Conservation (phyloP, 2,329 filamentous ascomycete species). For the Aaosphaeria arxii region DNA sequence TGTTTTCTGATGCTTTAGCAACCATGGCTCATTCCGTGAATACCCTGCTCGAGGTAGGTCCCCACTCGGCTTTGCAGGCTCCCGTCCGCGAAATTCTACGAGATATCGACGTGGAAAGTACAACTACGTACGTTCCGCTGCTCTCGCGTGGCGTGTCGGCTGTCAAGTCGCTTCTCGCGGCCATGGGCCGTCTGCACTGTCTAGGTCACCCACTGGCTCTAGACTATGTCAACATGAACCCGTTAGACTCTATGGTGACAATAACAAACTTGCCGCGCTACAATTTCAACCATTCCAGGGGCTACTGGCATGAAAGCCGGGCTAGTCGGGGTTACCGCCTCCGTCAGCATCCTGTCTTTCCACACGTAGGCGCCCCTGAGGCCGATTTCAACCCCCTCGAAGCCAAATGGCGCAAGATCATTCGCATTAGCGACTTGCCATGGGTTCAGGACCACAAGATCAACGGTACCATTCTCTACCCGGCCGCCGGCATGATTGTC, state of each 20-base stretch:
- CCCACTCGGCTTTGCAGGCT: slow-evolving; percentile 3
- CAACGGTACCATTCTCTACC: not conserved
- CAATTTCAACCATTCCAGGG: slow-evolving; percentile 22
- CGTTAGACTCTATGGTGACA: not conserved
- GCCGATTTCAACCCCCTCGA: not conserved
- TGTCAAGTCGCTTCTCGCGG: not conserved
- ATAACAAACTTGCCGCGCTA: slow-evolving; percentile 25
- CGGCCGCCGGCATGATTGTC: slow-evolving; percentile 1
- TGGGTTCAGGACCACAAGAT: not conserved
- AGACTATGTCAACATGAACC: not conserved
- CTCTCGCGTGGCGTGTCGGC: not conserved
- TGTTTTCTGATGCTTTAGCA: slow-evolving; percentile 20
- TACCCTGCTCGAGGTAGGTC: slow-evolving; percentile 4
- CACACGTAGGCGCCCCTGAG: not conserved
- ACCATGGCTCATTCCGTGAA: not conserved
- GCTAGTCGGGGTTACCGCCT: not conserved
- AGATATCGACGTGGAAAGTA: not conserved
- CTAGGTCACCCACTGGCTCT: not conserved
- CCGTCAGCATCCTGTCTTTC: not conserved
- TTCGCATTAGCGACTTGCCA: not conserved
- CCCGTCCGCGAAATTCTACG: not conserved
- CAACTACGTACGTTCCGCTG: not conserved
- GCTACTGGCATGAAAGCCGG: not conserved
- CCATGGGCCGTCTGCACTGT: not conserved
- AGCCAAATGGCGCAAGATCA: not conserved